Base-by-base conservation (phyloP, 164 flowering plant genomes). In the Macadamia tetraphylla region DNA sequence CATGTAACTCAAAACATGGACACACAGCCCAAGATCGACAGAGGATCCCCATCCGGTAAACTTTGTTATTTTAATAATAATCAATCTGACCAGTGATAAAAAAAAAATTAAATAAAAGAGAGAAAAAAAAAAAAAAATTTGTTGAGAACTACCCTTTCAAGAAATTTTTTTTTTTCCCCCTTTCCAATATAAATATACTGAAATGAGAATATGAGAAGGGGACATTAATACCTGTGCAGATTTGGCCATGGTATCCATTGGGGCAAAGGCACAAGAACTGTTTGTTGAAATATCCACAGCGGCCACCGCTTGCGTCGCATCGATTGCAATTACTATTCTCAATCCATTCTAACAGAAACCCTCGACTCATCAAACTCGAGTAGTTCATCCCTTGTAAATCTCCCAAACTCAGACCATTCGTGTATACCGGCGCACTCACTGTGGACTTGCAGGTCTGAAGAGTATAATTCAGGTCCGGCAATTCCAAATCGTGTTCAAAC, bases 261-360 rank as follows among this genome's bases (percentile, higher is more conserved):
- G 12, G 15, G 52, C 76, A 74, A 32, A 59, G 53, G 35, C 76
- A 73, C 11, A 1, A 43, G 13, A 74, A 55, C 9, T 9, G 17
- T 2, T 30, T 29, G 6, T 18, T 13, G 55, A 65, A 46, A 61
- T 64, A 69, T 40, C 76, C 76, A 43, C 76, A 74, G 46, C 42
- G 62, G 48, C 72, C 76, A 9, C 73, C 70, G 51, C 65, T 69
- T 40, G 11, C 60, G n/a, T 51, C 15, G 40, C 76, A 69, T 1
- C 53, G 62, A 6, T 18, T 52, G 49, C 76, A 74, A 3, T 14
- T 5, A n/a, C 9, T 58, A 49, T 63, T 72, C 1, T 48, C 72
- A 63, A 3, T 60, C 76, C 76, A 74, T 42, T 46, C 31, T 42
- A 74, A 62, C 35, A 43, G 14, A 64, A 74, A 64, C n/a, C 73